Evolutionary conservation across 2,329 filamentous ascomycete species (phyloP).

Genomic region (Aspergillus brasiliensis): DNA sequence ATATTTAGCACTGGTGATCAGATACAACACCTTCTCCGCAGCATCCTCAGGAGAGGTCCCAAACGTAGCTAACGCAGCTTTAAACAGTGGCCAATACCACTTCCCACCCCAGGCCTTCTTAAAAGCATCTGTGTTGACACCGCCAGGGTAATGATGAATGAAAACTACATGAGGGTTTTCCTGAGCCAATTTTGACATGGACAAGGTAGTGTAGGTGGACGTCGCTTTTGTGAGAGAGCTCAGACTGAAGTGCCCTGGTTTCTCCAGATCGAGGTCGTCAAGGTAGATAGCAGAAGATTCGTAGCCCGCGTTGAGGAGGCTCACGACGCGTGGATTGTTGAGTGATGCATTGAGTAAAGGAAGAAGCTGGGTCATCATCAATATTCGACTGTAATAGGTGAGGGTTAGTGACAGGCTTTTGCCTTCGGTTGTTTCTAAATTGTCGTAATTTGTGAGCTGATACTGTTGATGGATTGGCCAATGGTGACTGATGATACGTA

Average conservation of each 20-base stretch:
- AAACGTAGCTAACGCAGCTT: neutral
- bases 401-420: neutral
- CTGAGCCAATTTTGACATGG: neutral
- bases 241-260: neutral
- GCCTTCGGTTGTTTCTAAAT: neutral
- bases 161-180: slow-evolving; percentile 1
- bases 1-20: slow-evolving; percentile 4
- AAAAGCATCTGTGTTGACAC: neutral
- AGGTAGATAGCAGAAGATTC: slow-evolving; percentile 2
- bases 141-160: slow-evolving; percentile 5
- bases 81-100: neutral
- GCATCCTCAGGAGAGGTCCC: slow-evolving; percentile 2
- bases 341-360: neutral
- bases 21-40: slow-evolving; percentile 4
- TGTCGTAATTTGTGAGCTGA: neutral
- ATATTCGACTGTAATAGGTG: neutral
- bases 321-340: neutral
- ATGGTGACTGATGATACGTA: neutral
- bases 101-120: slow-evolving; percentile 5
- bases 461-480: neutral
- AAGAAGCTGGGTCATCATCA: neutral
- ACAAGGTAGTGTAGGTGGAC: neutral
- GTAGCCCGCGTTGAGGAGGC: neutral
- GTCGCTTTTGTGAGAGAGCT: neutral
- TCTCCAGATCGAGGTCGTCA: slow-evolving; percentile 1